These are phyloP conservation scores for Crucibulum cyathiforme DNA, from an alignment of 1,284 basidiomycete genomes.

Conservation along the genomic window DNA sequence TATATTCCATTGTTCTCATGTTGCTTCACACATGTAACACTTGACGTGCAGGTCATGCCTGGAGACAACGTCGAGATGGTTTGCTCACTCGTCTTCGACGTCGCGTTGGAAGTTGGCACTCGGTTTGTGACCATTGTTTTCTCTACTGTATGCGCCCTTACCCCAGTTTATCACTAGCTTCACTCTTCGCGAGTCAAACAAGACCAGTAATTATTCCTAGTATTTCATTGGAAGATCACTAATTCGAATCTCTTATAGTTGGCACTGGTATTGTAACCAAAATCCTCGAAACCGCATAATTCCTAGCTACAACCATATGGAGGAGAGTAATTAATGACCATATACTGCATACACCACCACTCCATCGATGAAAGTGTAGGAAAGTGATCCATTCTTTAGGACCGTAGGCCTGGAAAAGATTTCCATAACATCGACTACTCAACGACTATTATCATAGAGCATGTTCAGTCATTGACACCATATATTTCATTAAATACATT, in stretches of 20 bases:
- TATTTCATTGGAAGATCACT: neutral
- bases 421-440: no score
- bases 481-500: neutral
- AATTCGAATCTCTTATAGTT: constrained; percentile 50
- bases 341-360: neutral
- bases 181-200: constrained; percentile 97
- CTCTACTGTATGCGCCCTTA: neutral
- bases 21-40: neutral
- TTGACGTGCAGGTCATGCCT: constrained; percentile 83
- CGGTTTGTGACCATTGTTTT: constrained; percentile 53
- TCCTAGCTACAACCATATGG: neutral
- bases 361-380: neutral
- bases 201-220: constrained; percentile 70
- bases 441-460: neutral
- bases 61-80: constrained; percentile 98
- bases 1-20: constrained; percentile 26
- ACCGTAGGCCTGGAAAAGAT: no score
- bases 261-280: constrained; percentile 93
- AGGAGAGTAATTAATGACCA: neutral
- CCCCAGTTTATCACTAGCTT: constrained; percentile 56
- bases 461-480: neutral
- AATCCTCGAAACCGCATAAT: constrained; percentile 57
- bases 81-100: constrained; percentile 85
- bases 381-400: neutral
- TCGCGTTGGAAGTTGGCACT: constrained; percentile 91